Base-by-base conservation (phyloP, 345 rosid species). In the Anastatica hierochuntica region DNA sequence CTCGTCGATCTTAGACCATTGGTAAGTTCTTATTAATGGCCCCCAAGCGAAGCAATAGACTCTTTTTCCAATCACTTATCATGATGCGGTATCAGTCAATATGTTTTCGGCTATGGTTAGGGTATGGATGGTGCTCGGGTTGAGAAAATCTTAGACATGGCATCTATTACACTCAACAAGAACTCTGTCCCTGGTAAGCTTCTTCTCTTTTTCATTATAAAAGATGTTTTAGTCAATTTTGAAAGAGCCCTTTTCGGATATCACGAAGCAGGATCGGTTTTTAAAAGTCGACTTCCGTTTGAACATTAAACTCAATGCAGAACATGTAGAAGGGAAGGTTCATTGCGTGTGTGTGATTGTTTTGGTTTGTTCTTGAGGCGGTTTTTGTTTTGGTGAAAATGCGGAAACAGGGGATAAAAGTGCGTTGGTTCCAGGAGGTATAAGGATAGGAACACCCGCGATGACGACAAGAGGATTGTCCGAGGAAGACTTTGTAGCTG, bases 61-160 rank as follows among this genome's bases (percentile, higher is more conserved):
- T 23, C 12, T 42, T 38, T 19, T 29, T 60, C 42, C 24, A 35
- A 26, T 47, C 67, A 19, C 39, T 17, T 17, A 47, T 14, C 19
- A 14, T 13, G 29, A 14, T 21, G 36, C 2, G 0, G 20, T 8
- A 19, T 37, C 30, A 21, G 7, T 59, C 7, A n/a, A n/a, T n/a
- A n/a, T n/a, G 7, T 15, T 4, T 11, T 45, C 39, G 37, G 57
- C 0, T 23, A 2, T 72, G 46, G 33, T 40, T 67, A 90, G 98
- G 96, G 92, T 5, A 53, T 82, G 44, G 98, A 90, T 64, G 98
- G 96, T 60, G 98, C 98, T 60, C 78, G 89, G 31, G 94, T 60
- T 49, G 96, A 84, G 74, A 90, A 90, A 67, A 84, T 84, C 72
- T 92, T 90, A 44, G 98, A 82, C 74, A 64, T 87, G 84, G 96